These are phyloP conservation scores for Heliamphora exappendiculata DNA, from an alignment of 148 eudicot species.

Conservation along the genomic window DNA sequence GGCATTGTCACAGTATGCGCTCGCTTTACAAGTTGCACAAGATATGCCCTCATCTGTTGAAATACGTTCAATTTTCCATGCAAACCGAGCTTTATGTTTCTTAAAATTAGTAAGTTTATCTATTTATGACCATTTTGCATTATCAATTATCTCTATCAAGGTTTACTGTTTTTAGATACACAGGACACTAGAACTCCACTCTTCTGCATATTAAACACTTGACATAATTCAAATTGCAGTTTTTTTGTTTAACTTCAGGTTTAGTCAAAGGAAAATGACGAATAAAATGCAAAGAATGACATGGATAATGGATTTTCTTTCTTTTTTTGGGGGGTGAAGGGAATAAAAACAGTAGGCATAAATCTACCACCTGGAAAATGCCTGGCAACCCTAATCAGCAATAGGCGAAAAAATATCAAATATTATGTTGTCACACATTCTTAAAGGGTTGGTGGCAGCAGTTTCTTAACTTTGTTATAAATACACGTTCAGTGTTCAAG, in stretches of 20 bases:
- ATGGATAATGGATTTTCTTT: too few relatives aligned
- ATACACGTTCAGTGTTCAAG: background rate
- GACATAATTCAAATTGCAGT: too few relatives aligned
- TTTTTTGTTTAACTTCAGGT: background rate
- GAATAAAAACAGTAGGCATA: background rate
- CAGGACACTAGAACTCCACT: too few relatives aligned
- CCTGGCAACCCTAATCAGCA: background rate
- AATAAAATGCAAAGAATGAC: background rate
- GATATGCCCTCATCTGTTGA: slow-evolving; percentile 57
- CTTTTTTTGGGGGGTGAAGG: background rate
- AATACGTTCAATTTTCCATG: slow-evolving; percentile 80
- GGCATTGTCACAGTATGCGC: slow-evolving; percentile 61
- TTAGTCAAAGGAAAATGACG: background rate
- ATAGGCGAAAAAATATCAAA: background rate
- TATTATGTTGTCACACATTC: background rate
- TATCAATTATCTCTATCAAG: background rate
- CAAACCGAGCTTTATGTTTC: slow-evolving; percentile 78
- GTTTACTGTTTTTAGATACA: background rate
- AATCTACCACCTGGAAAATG: background rate
- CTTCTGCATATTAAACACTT: too few relatives aligned
- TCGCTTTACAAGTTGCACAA: slow-evolving; percentile 61
- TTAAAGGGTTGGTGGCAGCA: background rate
- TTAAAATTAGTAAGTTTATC: slow-evolving; percentile 54
- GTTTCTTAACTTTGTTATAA: background rate
- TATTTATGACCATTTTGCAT: background rate